phyloP scores from a whole-genome alignment of 139 green algal species.

The Microglena sp. region DNA sequence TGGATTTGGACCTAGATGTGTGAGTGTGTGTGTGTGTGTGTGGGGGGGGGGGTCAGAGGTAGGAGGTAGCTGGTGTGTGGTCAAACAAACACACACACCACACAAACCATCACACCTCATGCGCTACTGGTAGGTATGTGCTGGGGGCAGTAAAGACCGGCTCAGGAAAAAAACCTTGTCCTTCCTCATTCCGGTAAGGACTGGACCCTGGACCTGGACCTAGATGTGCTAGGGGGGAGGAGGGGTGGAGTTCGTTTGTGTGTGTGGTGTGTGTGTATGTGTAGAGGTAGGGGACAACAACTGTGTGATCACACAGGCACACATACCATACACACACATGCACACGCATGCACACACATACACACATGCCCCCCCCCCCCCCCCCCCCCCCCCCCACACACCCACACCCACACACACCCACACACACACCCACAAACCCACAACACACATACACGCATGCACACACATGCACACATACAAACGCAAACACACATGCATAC shows the following conservation, averaged over 20 bases:
- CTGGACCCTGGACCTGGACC: not conserved
- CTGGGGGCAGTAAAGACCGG: conserved; percentile 95
- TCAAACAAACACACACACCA: too few relatives aligned
- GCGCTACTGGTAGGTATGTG: conserved; percentile 80
- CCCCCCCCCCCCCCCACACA: not conserved
- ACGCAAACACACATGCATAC: not conserved
- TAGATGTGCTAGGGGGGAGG: not conserved
- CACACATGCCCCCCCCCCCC: not conserved
- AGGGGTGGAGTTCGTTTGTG: too few relatives aligned
- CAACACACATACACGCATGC: not conserved
- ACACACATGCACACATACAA: not conserved
- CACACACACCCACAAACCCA: too few relatives aligned
- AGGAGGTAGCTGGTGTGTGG: too few relatives aligned
- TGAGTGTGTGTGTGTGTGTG: not conserved
- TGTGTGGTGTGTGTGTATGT: too few relatives aligned
- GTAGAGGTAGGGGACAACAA: too few relatives aligned
- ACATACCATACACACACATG: conserved; percentile 7
- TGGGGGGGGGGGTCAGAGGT: too few relatives aligned
- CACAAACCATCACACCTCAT: too few relatives aligned
- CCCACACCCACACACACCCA: not conserved
- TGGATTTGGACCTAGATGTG: not conserved
- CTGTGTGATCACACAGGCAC: too few relatives aligned
- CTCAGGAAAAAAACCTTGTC: conserved; percentile 90
- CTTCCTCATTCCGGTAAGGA: conserved; percentile 82
- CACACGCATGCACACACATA: not conserved